phyloP scores from a whole-genome alignment of 2,329 filamentous ascomycete genomes.

The Fusarium sp. region DNA sequence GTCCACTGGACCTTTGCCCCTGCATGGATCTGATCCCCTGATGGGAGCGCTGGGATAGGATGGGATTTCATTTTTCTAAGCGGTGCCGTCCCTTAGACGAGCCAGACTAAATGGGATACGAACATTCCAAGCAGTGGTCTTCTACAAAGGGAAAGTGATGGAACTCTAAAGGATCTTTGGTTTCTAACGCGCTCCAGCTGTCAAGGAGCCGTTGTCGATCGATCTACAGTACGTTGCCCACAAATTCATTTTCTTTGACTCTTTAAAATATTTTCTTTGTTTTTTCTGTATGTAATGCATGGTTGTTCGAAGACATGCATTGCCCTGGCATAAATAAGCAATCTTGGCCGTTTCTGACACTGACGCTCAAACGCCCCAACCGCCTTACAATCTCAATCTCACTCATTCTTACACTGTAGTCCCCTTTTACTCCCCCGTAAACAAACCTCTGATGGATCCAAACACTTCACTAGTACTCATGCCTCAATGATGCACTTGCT shows the following conservation, averaged over 20 bases:
- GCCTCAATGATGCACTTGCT: constrained; percentile 13
- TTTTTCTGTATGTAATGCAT: background rate
- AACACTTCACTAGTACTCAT: background rate
- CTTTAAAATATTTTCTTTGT: background rate
- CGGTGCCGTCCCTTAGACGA: background rate
- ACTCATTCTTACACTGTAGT: background rate
- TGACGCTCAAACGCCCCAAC: constrained; percentile 28
- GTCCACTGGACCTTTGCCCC: constrained; percentile 22
- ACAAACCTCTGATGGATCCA: constrained; percentile 9
- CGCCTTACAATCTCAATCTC: constrained; percentile 1
- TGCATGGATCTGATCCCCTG: constrained; percentile 28
- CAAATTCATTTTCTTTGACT: background rate
- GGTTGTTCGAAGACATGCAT: constrained; percentile 6
- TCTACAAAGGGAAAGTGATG: constrained; percentile 36
- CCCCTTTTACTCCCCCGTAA: background rate
- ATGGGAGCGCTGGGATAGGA: background rate
- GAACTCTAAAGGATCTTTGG: constrained; percentile 10
- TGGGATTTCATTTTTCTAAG: background rate
- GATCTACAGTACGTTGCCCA: constrained; percentile 8
- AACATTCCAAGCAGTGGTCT: constrained; percentile 17
- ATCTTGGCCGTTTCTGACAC: constrained; percentile 19
- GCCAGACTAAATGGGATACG: constrained; percentile 22
- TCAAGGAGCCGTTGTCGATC: constrained; percentile 20
- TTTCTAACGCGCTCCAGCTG: background rate
- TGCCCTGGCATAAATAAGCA: constrained; percentile 19